phyloP scores from a whole-genome alignment of 495 filamentous ascomycete genomes.

The Barbatosphaeria neglecta region DNA sequence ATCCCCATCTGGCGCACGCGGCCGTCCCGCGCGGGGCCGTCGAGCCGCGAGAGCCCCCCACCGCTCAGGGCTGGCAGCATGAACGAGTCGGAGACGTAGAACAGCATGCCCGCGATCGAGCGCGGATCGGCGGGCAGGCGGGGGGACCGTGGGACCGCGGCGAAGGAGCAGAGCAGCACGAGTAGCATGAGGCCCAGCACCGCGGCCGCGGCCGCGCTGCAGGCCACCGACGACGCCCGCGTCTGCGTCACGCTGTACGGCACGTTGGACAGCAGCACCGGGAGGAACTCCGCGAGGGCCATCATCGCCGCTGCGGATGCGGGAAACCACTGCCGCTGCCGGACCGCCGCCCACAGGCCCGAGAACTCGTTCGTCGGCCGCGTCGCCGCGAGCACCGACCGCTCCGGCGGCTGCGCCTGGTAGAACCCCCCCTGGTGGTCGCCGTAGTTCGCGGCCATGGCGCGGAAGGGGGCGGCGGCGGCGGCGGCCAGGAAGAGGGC shows the following conservation, averaged over 20 bases:
- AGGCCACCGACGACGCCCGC: slow-evolving; percentile 10
- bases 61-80: slow-evolving; percentile 16
- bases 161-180: slow-evolving; percentile 12
- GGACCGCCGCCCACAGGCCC: slow-evolving; percentile 13
- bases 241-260: slow-evolving; percentile 21
- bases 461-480: neutral
- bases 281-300: slow-evolving; percentile 19
- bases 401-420: slow-evolving; percentile 7
- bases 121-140: slow-evolving; percentile 24
- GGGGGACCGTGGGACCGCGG: slow-evolving; percentile 13
- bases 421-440: slow-evolving; percentile 13
- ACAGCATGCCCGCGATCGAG: slow-evolving; percentile 18
- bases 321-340: slow-evolving; percentile 12
- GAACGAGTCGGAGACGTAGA: slow-evolving; percentile 16
- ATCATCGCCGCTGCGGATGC: slow-evolving; percentile 11
- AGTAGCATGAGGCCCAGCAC: slow-evolving; percentile 12
- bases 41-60: slow-evolving; percentile 13
- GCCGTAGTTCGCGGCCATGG: slow-evolving; percentile 15
- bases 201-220: slow-evolving; percentile 9
- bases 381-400: slow-evolving; percentile 14
- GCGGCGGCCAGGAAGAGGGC: slow-evolving; percentile 17
- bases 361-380: slow-evolving; percentile 21
- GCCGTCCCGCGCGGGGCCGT: slow-evolving; percentile 5
- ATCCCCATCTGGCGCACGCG: slow-evolving; percentile 9
- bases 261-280: slow-evolving; percentile 21